A percentile compares a stretch with the other conserved stretches of the same genome.
These are phyloP conservation scores for Fragaria ananassa DNA, from an alignment of 306 rosid genomes.

Conservation along the genomic window DNA sequence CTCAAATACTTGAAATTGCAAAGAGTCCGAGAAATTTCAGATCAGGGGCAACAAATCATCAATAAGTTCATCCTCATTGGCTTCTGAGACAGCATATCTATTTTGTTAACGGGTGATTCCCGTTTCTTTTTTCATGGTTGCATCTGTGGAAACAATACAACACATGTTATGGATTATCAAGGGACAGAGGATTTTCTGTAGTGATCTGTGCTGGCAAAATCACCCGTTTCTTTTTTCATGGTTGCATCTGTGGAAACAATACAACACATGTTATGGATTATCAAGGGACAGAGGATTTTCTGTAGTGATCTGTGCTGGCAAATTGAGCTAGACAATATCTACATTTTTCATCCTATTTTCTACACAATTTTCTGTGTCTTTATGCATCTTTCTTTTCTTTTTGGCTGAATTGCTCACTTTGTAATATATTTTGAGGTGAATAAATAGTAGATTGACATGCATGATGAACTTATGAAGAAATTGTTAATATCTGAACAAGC, in stretches of 20 bases:
- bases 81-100: slow-evolving; percentile 22
- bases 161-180: slow-evolving; percentile 54
- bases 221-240: slow-evolving; percentile 36
- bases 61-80: slow-evolving; percentile 10
- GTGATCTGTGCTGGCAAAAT: too few species aligned
- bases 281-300: slow-evolving; percentile 24
- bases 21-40: not conserved
- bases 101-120: slow-evolving; percentile 42
- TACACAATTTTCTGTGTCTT: slow-evolving; percentile 12
- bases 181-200: slow-evolving; percentile 25
- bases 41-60: slow-evolving; percentile 7
- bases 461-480: slow-evolving; percentile 2
- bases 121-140: slow-evolving; percentile 81
- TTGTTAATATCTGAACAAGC: not conserved
- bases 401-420: slow-evolving; percentile 30
- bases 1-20: not conserved
- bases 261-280: too few species aligned
- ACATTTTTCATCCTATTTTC: slow-evolving; percentile 35
- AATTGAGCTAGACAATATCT: slow-evolving; percentile 31
- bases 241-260: too few species aligned
- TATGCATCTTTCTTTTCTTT: slow-evolving; percentile 3
- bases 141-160: slow-evolving; percentile 46
- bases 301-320: slow-evolving; percentile 24
- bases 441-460: slow-evolving; percentile 29
- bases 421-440: slow-evolving; percentile 51